Percentiles rank a stretch among this genome's conserved stretches.
These are phyloP conservation scores for Oryza glumipatula DNA, from an alignment of 176 grass and related monocot genomes.

Conservation along the genomic window DNA sequence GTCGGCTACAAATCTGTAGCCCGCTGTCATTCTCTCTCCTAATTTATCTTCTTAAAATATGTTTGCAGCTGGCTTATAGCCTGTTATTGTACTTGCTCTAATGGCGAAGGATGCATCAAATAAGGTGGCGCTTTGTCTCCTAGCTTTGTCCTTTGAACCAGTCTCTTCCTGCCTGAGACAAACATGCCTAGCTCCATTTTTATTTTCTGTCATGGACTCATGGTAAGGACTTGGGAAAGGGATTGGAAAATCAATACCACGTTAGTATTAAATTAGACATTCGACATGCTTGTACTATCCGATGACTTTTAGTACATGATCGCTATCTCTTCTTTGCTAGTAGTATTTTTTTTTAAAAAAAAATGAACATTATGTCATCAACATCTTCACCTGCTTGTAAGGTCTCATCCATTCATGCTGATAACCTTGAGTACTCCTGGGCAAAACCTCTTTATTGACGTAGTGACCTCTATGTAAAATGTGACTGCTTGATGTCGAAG, in stretches of 20 bases:
- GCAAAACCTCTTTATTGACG: background rate
- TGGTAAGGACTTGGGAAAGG: no score
- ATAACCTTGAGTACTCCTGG: background rate
- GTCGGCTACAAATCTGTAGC: no score
- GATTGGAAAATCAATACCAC: no score
- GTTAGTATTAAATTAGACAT: background rate
- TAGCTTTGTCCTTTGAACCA: constrained; percentile 19
- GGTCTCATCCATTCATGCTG: no score
- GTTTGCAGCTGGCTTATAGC: no score
- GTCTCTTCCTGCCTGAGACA: background rate
- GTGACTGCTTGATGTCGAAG: background rate
- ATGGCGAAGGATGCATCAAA: background rate
- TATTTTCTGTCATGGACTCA: background rate
- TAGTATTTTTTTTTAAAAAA: no score
- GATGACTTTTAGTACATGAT: background rate
- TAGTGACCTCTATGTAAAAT: no score
- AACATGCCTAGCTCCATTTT: background rate
- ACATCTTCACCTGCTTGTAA: background rate
- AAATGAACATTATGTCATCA: background rate
- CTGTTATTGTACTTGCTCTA: background rate
- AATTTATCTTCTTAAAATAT: no score
- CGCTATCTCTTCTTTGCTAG: no score
- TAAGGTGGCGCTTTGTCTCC: background rate
- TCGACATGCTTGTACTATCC: background rate
- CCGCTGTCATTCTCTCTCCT: no score